Percentiles rank a stretch among this genome's conserved stretches.
phyloP scores from a whole-genome alignment of 805 yeast species.

The Lachancea lanzarotensis region DNA sequence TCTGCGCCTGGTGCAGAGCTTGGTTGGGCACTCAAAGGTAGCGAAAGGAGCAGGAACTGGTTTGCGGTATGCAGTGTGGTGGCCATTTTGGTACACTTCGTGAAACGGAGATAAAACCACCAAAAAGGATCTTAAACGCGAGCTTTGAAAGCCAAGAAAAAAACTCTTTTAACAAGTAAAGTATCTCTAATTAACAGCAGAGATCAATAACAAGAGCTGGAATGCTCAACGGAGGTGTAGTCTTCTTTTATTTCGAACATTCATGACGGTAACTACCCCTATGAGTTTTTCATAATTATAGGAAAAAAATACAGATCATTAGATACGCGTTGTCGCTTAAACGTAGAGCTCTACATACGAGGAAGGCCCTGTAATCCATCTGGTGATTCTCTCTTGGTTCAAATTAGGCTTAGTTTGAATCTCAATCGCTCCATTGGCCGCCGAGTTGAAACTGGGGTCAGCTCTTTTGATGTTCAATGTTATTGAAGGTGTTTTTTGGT shows the following conservation, averaged over 20 bases:
- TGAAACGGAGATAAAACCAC: background rate
- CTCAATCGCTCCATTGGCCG: no score
- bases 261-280: background rate
- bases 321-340: background rate
- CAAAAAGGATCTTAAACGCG: background rate
- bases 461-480: no score
- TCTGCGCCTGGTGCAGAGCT: conserved; percentile 37
- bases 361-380: no score
- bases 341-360: no score
- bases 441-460: no score
- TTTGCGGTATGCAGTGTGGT: conserved; percentile 30
- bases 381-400: no score
- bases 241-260: no score
- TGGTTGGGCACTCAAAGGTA: conserved; percentile 51
- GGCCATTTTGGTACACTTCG: conserved; percentile 13
- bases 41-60: conserved; percentile 44
- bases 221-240: no score
- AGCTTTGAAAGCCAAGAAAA: background rate
- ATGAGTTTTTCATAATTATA: background rate
- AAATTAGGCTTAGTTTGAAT: no score
- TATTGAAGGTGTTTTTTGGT: no score
- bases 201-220: no score
- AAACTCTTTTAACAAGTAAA: background rate
- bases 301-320: background rate
- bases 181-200: no score